These are phyloP conservation scores for Thalia dealbata DNA, from an alignment of 176 grass and related monocot genomes.

Conservation along the genomic window DNA sequence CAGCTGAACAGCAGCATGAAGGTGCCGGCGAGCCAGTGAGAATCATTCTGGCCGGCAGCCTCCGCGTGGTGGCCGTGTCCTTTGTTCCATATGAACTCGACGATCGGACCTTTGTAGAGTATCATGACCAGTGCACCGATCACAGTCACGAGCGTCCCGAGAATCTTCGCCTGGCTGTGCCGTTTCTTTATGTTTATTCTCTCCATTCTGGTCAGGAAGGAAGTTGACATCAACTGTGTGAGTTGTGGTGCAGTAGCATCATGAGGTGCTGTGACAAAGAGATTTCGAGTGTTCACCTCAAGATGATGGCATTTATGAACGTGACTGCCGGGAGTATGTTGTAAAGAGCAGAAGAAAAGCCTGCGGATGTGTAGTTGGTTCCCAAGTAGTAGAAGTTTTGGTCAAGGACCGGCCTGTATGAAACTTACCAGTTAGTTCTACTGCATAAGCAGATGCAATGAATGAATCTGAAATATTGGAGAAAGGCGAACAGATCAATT, in stretches of 20 bases:
- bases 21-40: constrained; percentile 55
- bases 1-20: constrained; percentile 45
- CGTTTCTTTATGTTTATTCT: constrained; percentile 44
- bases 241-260: neutral
- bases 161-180: constrained; percentile 75
- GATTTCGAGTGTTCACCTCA: constrained; percentile 26
- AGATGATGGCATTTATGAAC: constrained; percentile 56
- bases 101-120: constrained; percentile 62
- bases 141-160: constrained; percentile 47
- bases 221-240: neutral
- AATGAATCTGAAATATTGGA: neutral
- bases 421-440: neutral
- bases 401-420: constrained; percentile 71
- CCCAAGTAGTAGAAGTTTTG: constrained; percentile 97
- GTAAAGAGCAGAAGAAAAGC: constrained; percentile 60
- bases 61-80: constrained; percentile 20
- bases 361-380: constrained; percentile 42
- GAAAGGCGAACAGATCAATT: constrained; percentile 24
- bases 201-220: constrained; percentile 42
- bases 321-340: constrained; percentile 80
- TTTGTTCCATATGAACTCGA: constrained; percentile 66
- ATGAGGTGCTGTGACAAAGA: neutral
- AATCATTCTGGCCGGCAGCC: neutral
- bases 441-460: neutral
- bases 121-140: constrained; percentile 83